A percentile compares a stretch with the other conserved stretches of the same genome.
These are phyloP conservation scores for Gracilaria caudata DNA, from an alignment of 23 red algal species.

Conservation along the genomic window DNA sequence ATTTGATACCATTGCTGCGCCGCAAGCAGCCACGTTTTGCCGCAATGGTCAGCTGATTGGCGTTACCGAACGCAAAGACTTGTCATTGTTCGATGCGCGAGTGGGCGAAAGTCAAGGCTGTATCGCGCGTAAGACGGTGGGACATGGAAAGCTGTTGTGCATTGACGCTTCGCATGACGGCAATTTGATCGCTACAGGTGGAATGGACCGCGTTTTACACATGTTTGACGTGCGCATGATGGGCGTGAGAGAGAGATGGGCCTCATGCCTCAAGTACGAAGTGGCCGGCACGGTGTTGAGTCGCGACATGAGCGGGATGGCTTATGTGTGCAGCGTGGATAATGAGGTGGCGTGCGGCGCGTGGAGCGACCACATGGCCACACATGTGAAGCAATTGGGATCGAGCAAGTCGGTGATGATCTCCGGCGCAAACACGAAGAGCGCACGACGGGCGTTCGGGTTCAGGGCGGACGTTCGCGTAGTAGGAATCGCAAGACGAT, in stretches of 20 bases:
- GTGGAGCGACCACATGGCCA: conserved; percentile 47
- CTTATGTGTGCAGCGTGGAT: conserved; percentile 64
- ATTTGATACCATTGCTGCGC: conserved; percentile 15
- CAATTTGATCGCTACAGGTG: conserved; percentile 27
- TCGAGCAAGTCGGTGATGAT: conserved; percentile 55
- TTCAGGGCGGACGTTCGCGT: conserved; percentile 76
- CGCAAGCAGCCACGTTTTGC: conserved; percentile 29
- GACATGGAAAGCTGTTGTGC: conserved; percentile 19
- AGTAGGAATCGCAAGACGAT: conserved; percentile 42
- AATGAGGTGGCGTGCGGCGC: conserved; percentile 85
- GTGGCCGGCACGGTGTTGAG: conserved; percentile 42
- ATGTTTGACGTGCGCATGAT: conserved; percentile 62
- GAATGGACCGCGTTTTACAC: conserved; percentile 65
- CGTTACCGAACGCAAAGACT: conserved; percentile 38
- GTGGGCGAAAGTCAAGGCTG: conserved; percentile 30
- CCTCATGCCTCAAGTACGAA: conserved; percentile 68
- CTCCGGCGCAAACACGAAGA: conserved; percentile 69
- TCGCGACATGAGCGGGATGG: conserved; percentile 35
- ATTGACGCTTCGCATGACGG: conserved; percentile 53
- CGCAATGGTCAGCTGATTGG: conserved; percentile 6
- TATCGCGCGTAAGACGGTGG: conserved; percentile 6
- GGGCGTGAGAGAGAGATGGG: conserved; percentile 62
- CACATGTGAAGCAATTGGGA: background rate
- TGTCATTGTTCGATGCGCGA: conserved; percentile 68
- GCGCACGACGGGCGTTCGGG: conserved; percentile 64